Base-by-base conservation (phyloP, 1,139 yeast genomes). In the Pichia sp. region DNA sequence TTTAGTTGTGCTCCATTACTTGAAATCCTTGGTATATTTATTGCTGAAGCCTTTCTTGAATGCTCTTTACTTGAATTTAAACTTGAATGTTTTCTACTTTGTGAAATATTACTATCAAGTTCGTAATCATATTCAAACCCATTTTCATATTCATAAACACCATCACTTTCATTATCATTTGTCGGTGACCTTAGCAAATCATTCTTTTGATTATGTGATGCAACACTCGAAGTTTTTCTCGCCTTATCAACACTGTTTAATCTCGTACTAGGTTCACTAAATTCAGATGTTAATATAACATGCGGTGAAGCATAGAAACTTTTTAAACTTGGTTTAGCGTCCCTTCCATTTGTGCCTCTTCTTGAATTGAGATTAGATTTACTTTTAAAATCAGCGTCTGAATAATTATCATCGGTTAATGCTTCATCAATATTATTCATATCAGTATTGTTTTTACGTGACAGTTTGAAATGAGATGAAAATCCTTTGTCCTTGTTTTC, bases 111-210 rank as follows among this genome's bases (percentile, higher is more conserved):
- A 29, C 44, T 45, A 44, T 53, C 57, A 19, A 51, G 19, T 39
- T 57, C 60, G 43, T 55, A 56, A 31, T 57, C 57, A 45, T 55
- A 57, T 30, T 55, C 60, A 49, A 53, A 55, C n/a, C 58, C 60
- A 39, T 57, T 44, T 18, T 53, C 58, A 33, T 57, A 56, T 33
- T 54, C 58, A 36, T 54, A 52, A 18, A 53, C 53, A 6, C 50
- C 50, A 48, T 57, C 58, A 34, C 56, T 52, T 33, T 57, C 58
- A 13, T 46, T 41, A 5, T 36, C 46, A 28, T 46, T 30, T 1
- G 27, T 49, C 1, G 41, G 34, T 18, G 33, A 22, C n/a, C 38
- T 38, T 9, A 42, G 34, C 14, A 33, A n/a, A 11, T 46, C 29
- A 16, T 27, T 34, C 7, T 27, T 39, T 13, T 44, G 31, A 25